Base-by-base conservation (phyloP, 495 filamentous ascomycete species). In the Aspergillus hancockii region DNA sequence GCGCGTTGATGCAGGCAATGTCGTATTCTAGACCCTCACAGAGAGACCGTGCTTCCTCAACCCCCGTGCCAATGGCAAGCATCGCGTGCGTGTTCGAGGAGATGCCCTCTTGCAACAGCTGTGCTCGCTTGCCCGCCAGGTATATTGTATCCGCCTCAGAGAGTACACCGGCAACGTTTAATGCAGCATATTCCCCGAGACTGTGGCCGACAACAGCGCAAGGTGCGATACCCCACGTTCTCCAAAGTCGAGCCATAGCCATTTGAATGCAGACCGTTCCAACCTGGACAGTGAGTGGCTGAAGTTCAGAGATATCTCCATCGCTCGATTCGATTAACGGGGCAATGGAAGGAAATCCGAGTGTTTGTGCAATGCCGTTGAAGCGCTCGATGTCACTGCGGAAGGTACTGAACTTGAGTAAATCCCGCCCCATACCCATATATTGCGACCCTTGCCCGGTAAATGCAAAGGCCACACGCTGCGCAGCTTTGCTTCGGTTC, bases 111-210 rank as follows among this genome's bases (percentile, higher is more conserved):
- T 88, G 83, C 8, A 96, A 80, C n/a, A 96, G 78, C 62, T 85
- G 79, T 23, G 92, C 92, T 45, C 92, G 84, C 38, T 83, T 79
- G 21, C 92, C 92, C 51, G 91, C 88, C 7, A 96, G 80, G 63
- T 88, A 90, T 63, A 97, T 85, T 23, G 89, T 87, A 67, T 96
- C 93, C 61, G 82, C 85, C 31, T 84, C 88, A 12, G 88, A 90
- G 13, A 97, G 72, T 18, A 96, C 87, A 54, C 90, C 92, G 18
- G 92, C 86, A 45, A 88, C 84, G 63, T 93, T 82, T 4, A 96
- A 78, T 18, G 92, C 92, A 49, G 92, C 91, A 72, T 93, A 96
- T 71, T 97, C 93, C 53, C 92, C 92, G 8, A 87, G 63, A 69
- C 91, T 95, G 76, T 96, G 92, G 30, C 92, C 92, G 34, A 96